Conservation (phyloP, 176 grass and related monocot genomes). For the Carex littledalei region DNA sequence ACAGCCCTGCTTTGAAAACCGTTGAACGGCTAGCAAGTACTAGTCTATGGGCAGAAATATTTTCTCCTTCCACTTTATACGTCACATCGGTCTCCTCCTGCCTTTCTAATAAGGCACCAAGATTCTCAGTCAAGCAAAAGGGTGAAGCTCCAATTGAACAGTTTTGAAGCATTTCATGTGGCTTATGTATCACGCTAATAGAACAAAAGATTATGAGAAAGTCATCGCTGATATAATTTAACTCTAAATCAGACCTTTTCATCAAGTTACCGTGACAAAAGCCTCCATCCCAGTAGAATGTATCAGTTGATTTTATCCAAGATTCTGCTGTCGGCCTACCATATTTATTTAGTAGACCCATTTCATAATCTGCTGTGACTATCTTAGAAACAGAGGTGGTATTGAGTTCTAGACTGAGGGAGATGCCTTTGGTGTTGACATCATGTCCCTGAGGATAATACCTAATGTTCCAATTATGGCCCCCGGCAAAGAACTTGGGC, state of each 20-base stretch:
- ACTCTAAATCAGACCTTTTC: slow-evolving; percentile 11
- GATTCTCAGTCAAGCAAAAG: neutral
- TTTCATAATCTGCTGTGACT: neutral
- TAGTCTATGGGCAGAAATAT: slow-evolving; percentile 15
- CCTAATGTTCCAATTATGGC: slow-evolving; percentile 21
- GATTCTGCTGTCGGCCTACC: neutral
- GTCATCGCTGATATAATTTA: slow-evolving; percentile 18
- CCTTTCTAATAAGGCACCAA: neutral
- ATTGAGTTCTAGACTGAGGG: neutral
- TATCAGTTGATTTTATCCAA: neutral
- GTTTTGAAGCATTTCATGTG: neutral
- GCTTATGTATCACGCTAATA: neutral
- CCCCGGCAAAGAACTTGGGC: slow-evolving; percentile 14
- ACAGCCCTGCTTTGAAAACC: slow-evolving; percentile 27
- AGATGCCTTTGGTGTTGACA: neutral
- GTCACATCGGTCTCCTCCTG: slow-evolving; percentile 16
- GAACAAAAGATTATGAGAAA: slow-evolving; percentile 21
- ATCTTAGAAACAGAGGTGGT: neutral
- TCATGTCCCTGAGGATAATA: slow-evolving; percentile 21
- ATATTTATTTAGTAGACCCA: slow-evolving; percentile 15
- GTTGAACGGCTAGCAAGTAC: slow-evolving; percentile 30
- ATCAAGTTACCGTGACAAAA: neutral
- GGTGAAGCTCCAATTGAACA: neutral
- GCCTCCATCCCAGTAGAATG: neutral
- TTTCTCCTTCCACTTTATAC: slow-evolving; percentile 15